These are phyloP conservation scores for Asclepias syriaca DNA, from an alignment of 257 asterid genomes.

Conservation along the genomic window DNA sequence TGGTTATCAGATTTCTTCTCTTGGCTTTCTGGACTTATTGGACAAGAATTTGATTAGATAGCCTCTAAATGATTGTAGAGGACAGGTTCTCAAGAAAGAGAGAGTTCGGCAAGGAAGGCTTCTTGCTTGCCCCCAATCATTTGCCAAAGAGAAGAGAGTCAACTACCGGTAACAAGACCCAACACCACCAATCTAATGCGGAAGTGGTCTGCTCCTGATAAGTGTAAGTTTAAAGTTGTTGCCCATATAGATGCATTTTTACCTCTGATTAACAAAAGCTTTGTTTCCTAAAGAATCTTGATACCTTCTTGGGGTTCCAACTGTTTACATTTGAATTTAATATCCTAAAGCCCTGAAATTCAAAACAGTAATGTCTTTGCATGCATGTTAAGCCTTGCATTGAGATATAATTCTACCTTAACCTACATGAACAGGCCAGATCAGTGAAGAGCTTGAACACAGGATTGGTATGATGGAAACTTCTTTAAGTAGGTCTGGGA, in stretches of 20 bases:
- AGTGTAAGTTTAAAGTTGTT: constrained; percentile 45
- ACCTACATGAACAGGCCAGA: constrained; percentile 51
- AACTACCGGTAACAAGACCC: constrained; percentile 49
- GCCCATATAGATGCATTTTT: constrained; percentile 1
- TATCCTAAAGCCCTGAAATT: constrained; percentile 10
- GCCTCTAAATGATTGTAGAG: constrained; percentile 31
- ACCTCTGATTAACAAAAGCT: background rate
- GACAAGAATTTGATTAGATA: background rate
- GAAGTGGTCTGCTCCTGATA: constrained; percentile 73
- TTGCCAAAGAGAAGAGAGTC: constrained; percentile 69
- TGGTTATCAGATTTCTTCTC: background rate
- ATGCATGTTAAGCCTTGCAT: background rate
- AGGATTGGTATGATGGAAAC: constrained; percentile 80
- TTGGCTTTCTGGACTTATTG: background rate
- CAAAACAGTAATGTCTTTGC: background rate
- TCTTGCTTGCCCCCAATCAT: constrained; percentile 49
- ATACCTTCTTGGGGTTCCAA: background rate
- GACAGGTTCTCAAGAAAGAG: constrained; percentile 79
- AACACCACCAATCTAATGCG: constrained; percentile 50
- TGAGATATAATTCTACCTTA: background rate
- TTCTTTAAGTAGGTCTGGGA: constrained; percentile 69
- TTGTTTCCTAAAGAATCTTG: background rate
- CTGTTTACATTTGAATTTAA: background rate
- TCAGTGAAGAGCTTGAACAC: constrained; percentile 77
- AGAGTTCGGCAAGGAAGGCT: constrained; percentile 58